Evolutionary conservation across 441 rosid genomes (phyloP), one percentile per base, ranked within the genome.

Genomic region (Erysimum cheiri): DNA sequence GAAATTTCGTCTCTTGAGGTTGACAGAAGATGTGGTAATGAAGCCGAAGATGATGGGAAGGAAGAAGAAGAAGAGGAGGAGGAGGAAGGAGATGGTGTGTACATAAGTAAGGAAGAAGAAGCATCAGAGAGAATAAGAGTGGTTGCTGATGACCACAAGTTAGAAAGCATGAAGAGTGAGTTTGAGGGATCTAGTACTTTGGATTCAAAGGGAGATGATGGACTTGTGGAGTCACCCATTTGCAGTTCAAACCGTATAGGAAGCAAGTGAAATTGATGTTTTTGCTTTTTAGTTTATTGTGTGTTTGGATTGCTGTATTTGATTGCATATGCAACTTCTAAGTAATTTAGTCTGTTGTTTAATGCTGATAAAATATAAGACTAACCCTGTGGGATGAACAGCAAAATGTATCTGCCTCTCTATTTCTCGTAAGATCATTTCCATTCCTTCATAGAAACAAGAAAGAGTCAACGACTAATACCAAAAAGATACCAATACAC

Each of bases 1-100:
- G 84, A 83, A 80, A 87, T 80, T 64, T 78, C 60, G 3, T 36
- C 73, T 44, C 22, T 60, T 8, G 59, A 3, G 15, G 73, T 67
- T 77, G 56, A 65, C 71, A 29, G 52, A 84, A 58, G 82, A 82
- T 26, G 78, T 79, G 59, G 56, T 72, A 61, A 37, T 55, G 70
- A 46, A 61, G 32, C 15, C 13, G 39, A 62, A 68, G 24, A 29
- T 9, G 68, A 5, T 8, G 9, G 32, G 12, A 14, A 57, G 39
- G 55, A 50, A 14, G 67, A 22, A 14, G 37, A 40, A 8, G 52
- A 56, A 0, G 61, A 41, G 1, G 17, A 28, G 0, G 62, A 32
- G 4, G 57, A 37, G 13, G 68, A 52, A 52, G 35, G 32, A 6
- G 63, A 60, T 61, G 59, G 37, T 48, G 78, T 67, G 59, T 61